Base-by-base conservation (phyloP, 2,329 filamentous ascomycete species). In the Lachnum nothofagi region DNA sequence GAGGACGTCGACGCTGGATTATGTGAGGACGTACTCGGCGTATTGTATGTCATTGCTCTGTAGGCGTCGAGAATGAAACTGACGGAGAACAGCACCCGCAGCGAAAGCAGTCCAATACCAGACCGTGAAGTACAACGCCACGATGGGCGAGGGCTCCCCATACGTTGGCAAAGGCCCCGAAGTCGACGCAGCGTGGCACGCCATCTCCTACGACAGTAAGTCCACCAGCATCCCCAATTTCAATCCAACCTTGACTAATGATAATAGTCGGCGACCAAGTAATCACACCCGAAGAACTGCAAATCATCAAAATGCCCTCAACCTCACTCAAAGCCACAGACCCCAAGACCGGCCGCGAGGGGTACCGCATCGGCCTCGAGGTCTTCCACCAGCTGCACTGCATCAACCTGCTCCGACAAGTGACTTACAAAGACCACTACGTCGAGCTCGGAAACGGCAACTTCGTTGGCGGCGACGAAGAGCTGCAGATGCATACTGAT, bases 111-210 rank as follows among this genome's bases (percentile, higher is more conserved):
- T 78, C 5, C 65, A 71, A 52, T 79, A 79, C 57, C 66, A 77
- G 54, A 72, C 67, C 3, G 65, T 73, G 7, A 71, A 74, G 38
- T 79, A 74, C 57, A 75, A 77, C 12, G 70, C 72, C 0, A 63
- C 72, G n/a, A 67, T 71, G 39, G 68, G 72, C 33, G 57, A 58
- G 40, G 57, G 51, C 14, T 72, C 74, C 0, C 69, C 70, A 2
- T 82, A 76, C 56, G 73, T 81, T 33, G 79, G 79, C 7, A 75
- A 70, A 33, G 77, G 78, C 0, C 70, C 73, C 2, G 72, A 77
- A 10, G 79, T 82, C 2, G 79, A 82, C 48, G 69, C 71, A 44
- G 76, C 75, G 5, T 83, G 79, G 79, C 69, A 78, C 42, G 71
- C 72, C 16, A 71, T 80, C 33, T 76, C 75, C 9, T 74, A 74